Evolutionary conservation across 768 basidiomycete genomes (phyloP).

Genomic region (Hericium coralloides): DNA sequence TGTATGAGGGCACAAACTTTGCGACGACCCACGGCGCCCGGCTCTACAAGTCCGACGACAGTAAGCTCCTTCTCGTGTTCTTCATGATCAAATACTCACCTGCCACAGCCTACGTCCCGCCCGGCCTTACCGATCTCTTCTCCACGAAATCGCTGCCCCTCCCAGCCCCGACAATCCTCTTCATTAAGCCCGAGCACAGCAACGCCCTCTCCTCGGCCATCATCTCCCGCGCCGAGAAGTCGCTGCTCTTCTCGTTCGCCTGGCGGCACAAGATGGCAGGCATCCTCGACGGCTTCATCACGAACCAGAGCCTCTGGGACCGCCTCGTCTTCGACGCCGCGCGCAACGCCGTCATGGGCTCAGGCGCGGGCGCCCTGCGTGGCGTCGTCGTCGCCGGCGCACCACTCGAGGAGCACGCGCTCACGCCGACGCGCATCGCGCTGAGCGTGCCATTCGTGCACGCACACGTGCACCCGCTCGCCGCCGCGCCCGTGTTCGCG

Average conservation of each 20-base stretch:
- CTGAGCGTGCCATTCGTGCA: slow-evolving; percentile 73
- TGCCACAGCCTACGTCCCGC: background rate
- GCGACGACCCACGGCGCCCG: slow-evolving; percentile 53
- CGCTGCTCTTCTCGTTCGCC: slow-evolving; percentile 51
- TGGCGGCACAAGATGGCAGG: slow-evolving; percentile 72
- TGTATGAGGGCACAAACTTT: slow-evolving; percentile 68
- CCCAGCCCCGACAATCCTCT: slow-evolving; percentile 73
- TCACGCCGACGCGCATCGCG: slow-evolving; percentile 62
- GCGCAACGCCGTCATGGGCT: slow-evolving; percentile 49
- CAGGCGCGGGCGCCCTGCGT: slow-evolving; percentile 52
- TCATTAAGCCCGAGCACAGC: slow-evolving; percentile 59
- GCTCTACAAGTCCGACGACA: slow-evolving; percentile 35
- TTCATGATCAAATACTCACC: background rate
- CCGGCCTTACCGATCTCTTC: slow-evolving; percentile 31
- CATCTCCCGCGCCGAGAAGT: slow-evolving; percentile 42
- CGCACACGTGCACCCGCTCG: slow-evolving; percentile 48
- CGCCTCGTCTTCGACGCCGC: slow-evolving; percentile 64
- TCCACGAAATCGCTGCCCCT: slow-evolving; percentile 43
- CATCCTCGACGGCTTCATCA: slow-evolving; percentile 64
- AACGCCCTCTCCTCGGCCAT: slow-evolving; percentile 45
- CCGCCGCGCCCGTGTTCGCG: slow-evolving; percentile 72
- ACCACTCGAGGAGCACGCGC: slow-evolving; percentile 33
- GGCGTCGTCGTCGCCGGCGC: slow-evolving; percentile 69
- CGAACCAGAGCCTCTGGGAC: slow-evolving; percentile 81
- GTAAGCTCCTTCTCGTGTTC: slow-evolving; percentile 20